phyloP scores from a whole-genome alignment of 2,329 filamentous ascomycete species.

The Colletotrichum higginsianum region DNA sequence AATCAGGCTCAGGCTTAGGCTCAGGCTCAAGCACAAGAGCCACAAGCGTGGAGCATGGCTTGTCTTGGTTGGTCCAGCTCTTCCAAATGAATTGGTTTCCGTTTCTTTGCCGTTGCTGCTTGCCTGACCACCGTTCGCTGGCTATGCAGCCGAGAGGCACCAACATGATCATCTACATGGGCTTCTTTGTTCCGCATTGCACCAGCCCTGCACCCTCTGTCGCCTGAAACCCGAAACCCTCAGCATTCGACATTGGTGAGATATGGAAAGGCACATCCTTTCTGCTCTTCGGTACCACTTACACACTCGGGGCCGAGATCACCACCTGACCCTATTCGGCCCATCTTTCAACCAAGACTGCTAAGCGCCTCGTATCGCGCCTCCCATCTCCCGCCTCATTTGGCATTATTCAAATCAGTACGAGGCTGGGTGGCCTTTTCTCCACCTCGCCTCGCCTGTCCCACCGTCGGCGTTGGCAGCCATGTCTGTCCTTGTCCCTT shows the following conservation, averaged over 20 bases:
- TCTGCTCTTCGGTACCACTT: conserved; percentile 9
- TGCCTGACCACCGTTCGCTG: not conserved
- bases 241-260: not conserved
- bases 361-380: conserved; percentile 38
- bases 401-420: conserved; percentile 21
- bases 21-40: not conserved
- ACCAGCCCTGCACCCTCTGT: conserved; percentile 10
- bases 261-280: conserved; percentile 1
- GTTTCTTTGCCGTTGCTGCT: not conserved
- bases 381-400: conserved; percentile 30
- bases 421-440: conserved; percentile 31
- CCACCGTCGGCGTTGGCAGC: not conserved
- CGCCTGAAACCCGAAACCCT: conserved; percentile 16
- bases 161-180: conserved; percentile 24
- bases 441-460: conserved; percentile 17
- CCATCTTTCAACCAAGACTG: conserved; percentile 1
- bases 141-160: conserved; percentile 5
- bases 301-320: not conserved
- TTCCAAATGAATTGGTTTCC: not conserved
- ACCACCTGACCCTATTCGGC: not conserved
- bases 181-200: conserved; percentile 12
- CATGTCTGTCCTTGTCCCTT: conserved; percentile 2
- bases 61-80: not conserved
- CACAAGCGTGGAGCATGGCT: conserved; percentile 3
- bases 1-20: not conserved